Conservation (phyloP, 2,329 filamentous ascomycete genomes). For the Penicillium sp. region DNA sequence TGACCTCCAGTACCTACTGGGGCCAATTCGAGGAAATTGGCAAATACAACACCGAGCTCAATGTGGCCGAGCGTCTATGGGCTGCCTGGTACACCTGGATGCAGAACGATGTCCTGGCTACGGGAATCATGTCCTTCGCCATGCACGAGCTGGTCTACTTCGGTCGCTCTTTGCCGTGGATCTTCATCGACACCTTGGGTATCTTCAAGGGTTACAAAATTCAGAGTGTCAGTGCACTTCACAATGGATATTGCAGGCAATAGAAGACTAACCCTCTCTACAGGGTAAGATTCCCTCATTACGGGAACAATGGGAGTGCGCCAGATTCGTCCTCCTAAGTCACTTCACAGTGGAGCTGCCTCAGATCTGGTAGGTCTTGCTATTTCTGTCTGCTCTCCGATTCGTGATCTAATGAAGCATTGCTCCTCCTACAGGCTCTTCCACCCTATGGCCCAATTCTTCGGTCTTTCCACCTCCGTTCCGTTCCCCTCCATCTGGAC, state of each 20-base stretch:
- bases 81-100: constrained; percentile 96
- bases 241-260: not conserved
- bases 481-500: constrained; percentile 82
- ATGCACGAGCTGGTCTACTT: constrained; percentile 97
- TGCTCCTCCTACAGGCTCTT: constrained; percentile 60
- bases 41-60: constrained; percentile 77
- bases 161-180: constrained; percentile 82
- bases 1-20: constrained; percentile 58
- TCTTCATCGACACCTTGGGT: constrained; percentile 83
- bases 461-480: constrained; percentile 79
- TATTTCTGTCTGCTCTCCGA: not conserved
- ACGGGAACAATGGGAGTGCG: constrained; percentile 91
- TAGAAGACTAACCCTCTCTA: not conserved
- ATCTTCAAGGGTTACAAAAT: constrained; percentile 94
- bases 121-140: constrained; percentile 93
- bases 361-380: constrained; percentile 72
- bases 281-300: constrained; percentile 83
- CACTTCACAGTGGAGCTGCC: constrained; percentile 98
- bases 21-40: constrained; percentile 61
- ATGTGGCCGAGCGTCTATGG: constrained; percentile 83
- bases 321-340: constrained; percentile 82
- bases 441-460: constrained; percentile 91
- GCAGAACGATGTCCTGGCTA: constrained; percentile 95
- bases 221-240: constrained; percentile 60
- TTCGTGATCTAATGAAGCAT: not conserved